Percentiles rank a stretch among this genome's conserved stretches.
phyloP scores from a whole-genome alignment of 257 asterid species.

The Solanum phureja region DNA sequence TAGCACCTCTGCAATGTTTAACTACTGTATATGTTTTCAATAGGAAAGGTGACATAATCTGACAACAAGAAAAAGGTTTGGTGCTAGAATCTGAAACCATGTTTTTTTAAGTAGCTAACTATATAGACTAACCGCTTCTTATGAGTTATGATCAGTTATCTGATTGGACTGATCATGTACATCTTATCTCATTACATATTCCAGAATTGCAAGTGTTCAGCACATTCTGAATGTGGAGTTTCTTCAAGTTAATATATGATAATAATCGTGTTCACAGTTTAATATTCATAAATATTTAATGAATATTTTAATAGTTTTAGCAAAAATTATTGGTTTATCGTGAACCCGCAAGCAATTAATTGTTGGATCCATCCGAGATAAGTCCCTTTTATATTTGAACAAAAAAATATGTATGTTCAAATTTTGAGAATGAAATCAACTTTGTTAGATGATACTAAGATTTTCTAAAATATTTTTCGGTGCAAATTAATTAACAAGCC shows the following conservation, averaged over 20 bases:
- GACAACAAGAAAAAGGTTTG: conserved; percentile 85
- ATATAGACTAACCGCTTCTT: no score
- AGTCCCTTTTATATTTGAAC: no score
- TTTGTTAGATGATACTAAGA: neutral
- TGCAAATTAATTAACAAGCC: neutral
- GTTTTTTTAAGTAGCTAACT: no score
- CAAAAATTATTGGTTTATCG: no score
- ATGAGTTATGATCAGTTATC: neutral
- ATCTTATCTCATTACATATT: neutral
- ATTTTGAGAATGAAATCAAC: neutral
- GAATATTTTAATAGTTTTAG: no score
- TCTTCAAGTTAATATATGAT: no score
- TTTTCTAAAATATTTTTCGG: neutral
- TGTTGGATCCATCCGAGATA: neutral
- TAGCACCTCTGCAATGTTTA: no score
- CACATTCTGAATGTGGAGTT: no score
- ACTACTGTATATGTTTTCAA: neutral
- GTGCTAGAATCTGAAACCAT: conserved; percentile 67
- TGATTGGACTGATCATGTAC: neutral
- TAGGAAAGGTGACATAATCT: conserved; percentile 59
- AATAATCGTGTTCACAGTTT: neutral
- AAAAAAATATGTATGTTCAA: neutral
- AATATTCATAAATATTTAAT: neutral
- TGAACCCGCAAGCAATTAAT: neutral
- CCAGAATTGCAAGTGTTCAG: neutral